Percentiles rank a stretch among this genome's conserved stretches.
Conservation (phyloP, 306 rosid genomes). For the Rosa chinensis region DNA sequence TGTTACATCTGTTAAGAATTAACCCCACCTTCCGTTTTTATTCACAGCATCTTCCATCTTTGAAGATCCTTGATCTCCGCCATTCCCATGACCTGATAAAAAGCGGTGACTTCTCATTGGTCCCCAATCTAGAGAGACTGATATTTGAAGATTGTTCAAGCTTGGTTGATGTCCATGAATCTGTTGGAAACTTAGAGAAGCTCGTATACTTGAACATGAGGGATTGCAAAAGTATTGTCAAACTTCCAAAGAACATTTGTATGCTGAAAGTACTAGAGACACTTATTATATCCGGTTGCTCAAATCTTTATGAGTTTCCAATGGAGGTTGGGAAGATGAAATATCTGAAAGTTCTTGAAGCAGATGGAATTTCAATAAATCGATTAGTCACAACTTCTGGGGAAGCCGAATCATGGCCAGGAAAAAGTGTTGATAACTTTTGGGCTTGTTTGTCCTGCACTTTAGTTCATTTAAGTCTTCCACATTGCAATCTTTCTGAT, state of each 20-base stretch:
- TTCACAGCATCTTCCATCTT: not conserved
- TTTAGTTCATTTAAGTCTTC: not conserved
- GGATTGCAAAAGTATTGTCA: not conserved
- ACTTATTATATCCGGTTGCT: not conserved
- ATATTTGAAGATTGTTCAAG: not conserved
- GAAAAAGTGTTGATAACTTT: not conserved
- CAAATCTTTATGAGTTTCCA: not conserved
- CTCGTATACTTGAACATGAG: conserved; percentile 4
- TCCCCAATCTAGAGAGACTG: conserved; percentile 10
- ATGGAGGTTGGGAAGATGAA: not conserved
- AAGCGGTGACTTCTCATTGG: not conserved
- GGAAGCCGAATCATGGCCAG: not conserved
- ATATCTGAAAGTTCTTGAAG: not conserved
- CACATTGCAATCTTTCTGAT: not conserved
- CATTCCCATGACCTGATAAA: conserved; percentile 3
- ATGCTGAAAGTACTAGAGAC: not conserved
- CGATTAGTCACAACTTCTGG: not conserved
- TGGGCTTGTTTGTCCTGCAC: not conserved
- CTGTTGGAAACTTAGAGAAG: conserved; percentile 2
- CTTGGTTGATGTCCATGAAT: not conserved
- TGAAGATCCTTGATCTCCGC: conserved; percentile 15
- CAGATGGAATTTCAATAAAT: not conserved
- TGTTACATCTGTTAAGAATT: no score
- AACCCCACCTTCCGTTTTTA: no score
- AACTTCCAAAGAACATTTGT: not conserved